Conservation (phyloP, 306 rosid species). For the Astragalus glycyphyllos region DNA sequence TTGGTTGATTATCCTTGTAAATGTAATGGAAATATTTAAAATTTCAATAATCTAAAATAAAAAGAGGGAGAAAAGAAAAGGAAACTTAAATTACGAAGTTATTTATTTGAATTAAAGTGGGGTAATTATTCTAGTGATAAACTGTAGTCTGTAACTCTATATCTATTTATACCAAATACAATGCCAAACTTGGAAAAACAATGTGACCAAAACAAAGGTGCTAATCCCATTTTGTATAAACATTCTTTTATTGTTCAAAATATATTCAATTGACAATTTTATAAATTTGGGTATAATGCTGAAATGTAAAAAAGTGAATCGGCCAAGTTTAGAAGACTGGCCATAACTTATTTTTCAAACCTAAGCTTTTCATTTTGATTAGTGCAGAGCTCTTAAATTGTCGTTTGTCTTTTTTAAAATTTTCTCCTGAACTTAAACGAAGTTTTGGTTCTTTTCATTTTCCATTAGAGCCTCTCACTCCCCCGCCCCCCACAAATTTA, state of each 20-base stretch:
- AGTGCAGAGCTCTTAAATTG: too few species aligned
- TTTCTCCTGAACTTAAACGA: neutral
- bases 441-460: neutral
- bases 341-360: too few species aligned
- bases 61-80: neutral
- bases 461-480: neutral
- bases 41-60: neutral
- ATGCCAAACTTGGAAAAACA: too few species aligned
- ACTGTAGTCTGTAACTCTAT: too few species aligned
- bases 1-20: neutral
- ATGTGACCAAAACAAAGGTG: too few species aligned
- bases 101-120: neutral
- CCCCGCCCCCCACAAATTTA: neutral
- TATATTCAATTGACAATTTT: neutral
- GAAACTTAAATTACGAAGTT: neutral
- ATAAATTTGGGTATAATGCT: neutral
- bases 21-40: neutral
- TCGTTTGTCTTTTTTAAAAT: neutral
- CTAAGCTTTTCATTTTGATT: too few species aligned
- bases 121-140: neutral
- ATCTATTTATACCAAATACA: too few species aligned
- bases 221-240: too few species aligned
- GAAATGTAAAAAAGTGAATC: neutral
- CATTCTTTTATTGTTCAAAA: neutral
- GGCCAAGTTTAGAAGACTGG: neutral